A percentile compares a stretch with the other conserved stretches of the same genome.
Conservation (phyloP, 371 early-diverging fungal species). For the Paraphysoderma sedebokerense region DNA sequence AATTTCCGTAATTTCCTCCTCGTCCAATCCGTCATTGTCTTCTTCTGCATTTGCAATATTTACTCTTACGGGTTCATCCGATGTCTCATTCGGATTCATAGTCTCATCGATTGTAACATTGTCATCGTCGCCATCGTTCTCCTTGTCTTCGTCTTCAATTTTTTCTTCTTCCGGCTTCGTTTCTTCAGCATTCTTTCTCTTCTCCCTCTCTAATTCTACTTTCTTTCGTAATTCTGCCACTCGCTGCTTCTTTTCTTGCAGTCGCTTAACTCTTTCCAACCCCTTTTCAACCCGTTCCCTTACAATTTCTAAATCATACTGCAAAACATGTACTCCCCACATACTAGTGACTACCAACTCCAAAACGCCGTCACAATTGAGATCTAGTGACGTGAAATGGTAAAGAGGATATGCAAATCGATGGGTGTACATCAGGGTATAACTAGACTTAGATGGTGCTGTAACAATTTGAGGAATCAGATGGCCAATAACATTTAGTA, state of each 20-base stretch:
- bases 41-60: too few species aligned
- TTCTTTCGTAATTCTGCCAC: conserved; percentile 17
- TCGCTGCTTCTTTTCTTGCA: conserved; percentile 17
- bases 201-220: conserved; percentile 23
- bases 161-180: too few species aligned
- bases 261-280: conserved; percentile 20
- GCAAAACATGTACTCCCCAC: conserved; percentile 48
- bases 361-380: conserved; percentile 49
- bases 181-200: too few species aligned
- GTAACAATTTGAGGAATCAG: not conserved
- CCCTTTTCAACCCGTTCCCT: conserved; percentile 17
- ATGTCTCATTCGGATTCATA: too few species aligned
- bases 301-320: conserved; percentile 22
- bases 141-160: too few species aligned
- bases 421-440: conserved; percentile 41
- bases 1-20: too few species aligned
- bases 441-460: conserved; percentile 11
- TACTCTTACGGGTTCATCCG: too few species aligned
- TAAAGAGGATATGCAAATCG: conserved; percentile 54
- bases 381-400: conserved; percentile 39
- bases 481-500: not conserved
- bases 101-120: too few species aligned
- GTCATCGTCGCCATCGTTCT: too few species aligned
- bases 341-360: conserved; percentile 51
- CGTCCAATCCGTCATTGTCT: too few species aligned